Evolutionary conservation across 305 asterid species (phyloP), one percentile per base, ranked within the genome.

Genomic region (Euphrasia arctica): DNA sequence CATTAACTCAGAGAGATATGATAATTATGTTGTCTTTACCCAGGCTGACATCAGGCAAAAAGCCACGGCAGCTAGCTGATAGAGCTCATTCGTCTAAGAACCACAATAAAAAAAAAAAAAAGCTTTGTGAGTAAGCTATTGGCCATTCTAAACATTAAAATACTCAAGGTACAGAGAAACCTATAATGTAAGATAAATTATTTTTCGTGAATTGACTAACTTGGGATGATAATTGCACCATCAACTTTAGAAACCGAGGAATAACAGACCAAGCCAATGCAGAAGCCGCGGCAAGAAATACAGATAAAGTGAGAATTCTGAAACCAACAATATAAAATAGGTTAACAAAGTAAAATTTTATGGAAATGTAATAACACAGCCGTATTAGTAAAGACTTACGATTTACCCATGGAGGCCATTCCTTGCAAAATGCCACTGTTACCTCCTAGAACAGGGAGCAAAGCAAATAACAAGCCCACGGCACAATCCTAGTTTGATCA

Each of bases 21-120:
- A 64, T 43, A 34, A 68, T 12, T 65, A 54, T 56, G 54, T 48
- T 60, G 51, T 60, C 61, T 93, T 84, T 80, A 92, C 98, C 98
- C 95, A 92, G 78, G 97, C 97, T 41, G 95, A 92, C 84, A 93
- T 79, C 79, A 93, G 75, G 88, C 98, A 93, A 84, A 93, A 93
- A 14, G 97, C 97, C 83, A 93, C 98, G 42, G 84, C 88, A 75
- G 95, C 95, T 68, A 93, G 90, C 85, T 93, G 98, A 68, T 84
- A 90, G 58, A 93, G 91, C 79, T 93, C 97, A 78, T 85, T 90
- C 67, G 97, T 86, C 98, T 90, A 73, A 51, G 76, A 71, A 77
- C 59, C 66, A 75, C 73, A 66, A 39, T 71, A 66, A 39, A 9
- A 63, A 58, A 71, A 13, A 59, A 57, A 69, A n/a, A n/a, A n/a